Evolutionary conservation across 2,329 filamentous ascomycete species (phyloP), one percentile per base, ranked within the genome.

Genomic region (Orbilia brochopaga): DNA sequence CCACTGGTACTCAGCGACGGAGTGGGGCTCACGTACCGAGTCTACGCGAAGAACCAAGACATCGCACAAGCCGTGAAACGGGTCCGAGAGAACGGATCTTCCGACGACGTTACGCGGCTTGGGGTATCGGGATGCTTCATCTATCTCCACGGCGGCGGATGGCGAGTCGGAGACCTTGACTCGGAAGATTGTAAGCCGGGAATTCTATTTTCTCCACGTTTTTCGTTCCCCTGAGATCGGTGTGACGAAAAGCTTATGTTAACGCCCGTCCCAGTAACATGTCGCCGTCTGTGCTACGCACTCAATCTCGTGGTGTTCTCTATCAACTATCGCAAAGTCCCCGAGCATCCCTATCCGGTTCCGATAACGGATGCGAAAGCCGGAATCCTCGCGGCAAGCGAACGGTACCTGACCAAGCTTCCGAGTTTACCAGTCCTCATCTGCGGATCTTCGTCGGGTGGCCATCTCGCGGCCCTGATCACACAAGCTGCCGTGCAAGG

Each of bases 321-420:
- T 72, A 72, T 72, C 60, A 61, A 72, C 53, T 72, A 72, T 64
- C 67, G 67, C 60, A 65, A 72, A 52, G 67, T 72, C 42, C 67
- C 67, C 67, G 67, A 72, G 27, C 67, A 72, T 60, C 67, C 67
- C 35, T 72, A 65, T 46, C 67, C 67, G 46, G 56, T 44, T 56
- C 67, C 67, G 54, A 65, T 72, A 60, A 53, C 60, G 56, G 67
- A 72, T 50, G 67, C 67, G 17, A 64, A 65, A 65, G 50, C 67
- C 23, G 67, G 60, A 27, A 46, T 65, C 5, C 60, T 72, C 23
- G 55, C 60, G 5, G 60, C 44, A 23, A 55, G 52, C 30, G 54
- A 72, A 32, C 50, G 67, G 17, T 72, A 65, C 51, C 56, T 61
- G 23, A 60, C 60, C 10, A 72, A 61, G 46, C 40, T 72, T 24